phyloP scores from a whole-genome alignment of 176 grass and related monocot species.

The Hordeum marinum region DNA sequence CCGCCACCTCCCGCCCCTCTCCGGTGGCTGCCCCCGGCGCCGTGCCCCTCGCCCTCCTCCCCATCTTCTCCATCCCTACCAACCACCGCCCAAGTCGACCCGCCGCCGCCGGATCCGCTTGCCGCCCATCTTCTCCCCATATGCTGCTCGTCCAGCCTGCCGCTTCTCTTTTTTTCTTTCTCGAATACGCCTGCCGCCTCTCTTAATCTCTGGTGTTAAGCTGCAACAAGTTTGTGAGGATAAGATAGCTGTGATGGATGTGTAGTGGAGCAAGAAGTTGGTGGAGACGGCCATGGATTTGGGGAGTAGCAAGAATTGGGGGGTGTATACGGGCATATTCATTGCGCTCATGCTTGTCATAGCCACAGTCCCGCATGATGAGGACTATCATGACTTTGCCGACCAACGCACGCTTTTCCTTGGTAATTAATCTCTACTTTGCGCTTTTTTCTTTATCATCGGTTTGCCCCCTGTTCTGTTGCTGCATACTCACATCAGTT shows the following conservation, averaged over 20 bases:
- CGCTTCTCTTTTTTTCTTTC: no score
- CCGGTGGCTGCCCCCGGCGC: no score
- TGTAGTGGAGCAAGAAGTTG: slow-evolving; percentile 21
- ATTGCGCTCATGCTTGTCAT: slow-evolving; percentile 79
- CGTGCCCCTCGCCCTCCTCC: no score
- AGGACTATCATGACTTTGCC: slow-evolving; percentile 87
- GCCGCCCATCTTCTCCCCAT: no score
- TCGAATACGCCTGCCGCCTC: no score
- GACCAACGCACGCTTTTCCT: slow-evolving; percentile 74
- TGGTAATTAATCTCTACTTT: slow-evolving; percentile 22
- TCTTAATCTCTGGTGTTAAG: no score
- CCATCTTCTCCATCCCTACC: no score
- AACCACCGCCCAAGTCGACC: no score
- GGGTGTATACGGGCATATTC: slow-evolving; percentile 49
- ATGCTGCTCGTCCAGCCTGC: no score
- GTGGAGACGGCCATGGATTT: no score
- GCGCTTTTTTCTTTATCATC: background rate
- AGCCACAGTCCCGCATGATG: slow-evolving; percentile 64
- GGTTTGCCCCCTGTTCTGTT: background rate
- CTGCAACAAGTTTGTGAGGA: background rate
- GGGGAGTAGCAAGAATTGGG: slow-evolving; percentile 3
- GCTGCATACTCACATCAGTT: background rate
- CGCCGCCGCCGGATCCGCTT: no score
- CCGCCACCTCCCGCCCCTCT: no score
- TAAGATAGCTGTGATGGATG: slow-evolving; percentile 24